These are phyloP conservation scores for Aspergillus indologenus DNA, from an alignment of 495 filamentous ascomycete species.

Conservation along the genomic window DNA sequence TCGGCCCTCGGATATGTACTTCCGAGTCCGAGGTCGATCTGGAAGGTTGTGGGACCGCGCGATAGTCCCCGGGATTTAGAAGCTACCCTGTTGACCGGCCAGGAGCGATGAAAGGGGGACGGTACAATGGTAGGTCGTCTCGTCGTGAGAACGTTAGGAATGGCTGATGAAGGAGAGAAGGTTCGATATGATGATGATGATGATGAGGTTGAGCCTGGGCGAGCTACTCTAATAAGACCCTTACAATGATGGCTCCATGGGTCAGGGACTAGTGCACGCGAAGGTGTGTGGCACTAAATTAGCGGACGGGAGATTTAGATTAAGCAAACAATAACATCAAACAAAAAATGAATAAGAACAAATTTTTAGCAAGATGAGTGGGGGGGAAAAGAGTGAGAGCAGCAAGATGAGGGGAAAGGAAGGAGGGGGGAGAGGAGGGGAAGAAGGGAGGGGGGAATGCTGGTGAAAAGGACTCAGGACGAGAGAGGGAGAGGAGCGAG, in stretches of 20 bases:
- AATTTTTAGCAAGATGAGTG: background rate
- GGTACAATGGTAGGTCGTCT: constrained; percentile 16
- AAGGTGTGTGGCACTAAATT: background rate
- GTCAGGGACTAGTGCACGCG: constrained; percentile 6
- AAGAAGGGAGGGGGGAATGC: background rate
- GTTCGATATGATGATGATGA: background rate
- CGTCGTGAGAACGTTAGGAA: constrained; percentile 30
- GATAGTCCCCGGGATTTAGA: background rate
- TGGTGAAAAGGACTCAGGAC: background rate
- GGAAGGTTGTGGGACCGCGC: background rate
- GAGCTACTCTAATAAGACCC: background rate
- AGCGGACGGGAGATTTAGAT: background rate
- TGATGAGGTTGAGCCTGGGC: background rate
- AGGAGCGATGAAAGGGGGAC: background rate
- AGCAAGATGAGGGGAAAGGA: background rate
- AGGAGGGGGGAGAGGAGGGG: background rate
- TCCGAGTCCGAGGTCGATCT: background rate
- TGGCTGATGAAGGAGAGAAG: background rate
- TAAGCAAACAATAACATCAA: background rate
- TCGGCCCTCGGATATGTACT: background rate
- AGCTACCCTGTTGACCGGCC: background rate
- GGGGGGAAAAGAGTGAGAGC: background rate
- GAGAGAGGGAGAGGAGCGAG: background rate
- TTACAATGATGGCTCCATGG: constrained; percentile 19
- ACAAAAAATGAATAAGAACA: background rate